These are phyloP conservation scores for Cystobasidium sp. DNA, from an alignment of 1,284 basidiomycete genomes.

Conservation along the genomic window DNA sequence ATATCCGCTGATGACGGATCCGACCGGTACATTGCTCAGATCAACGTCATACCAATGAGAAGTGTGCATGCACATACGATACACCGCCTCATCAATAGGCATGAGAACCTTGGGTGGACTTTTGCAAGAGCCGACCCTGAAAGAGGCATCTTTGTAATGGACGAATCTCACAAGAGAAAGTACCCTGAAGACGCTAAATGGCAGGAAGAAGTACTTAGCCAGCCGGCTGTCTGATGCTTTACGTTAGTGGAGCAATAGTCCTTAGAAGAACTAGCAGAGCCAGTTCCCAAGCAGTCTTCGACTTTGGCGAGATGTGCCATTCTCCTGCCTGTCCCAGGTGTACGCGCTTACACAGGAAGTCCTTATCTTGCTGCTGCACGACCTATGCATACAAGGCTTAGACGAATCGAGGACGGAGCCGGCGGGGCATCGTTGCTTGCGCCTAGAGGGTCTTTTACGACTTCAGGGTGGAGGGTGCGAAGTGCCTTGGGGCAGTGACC, in stretches of 20 bases:
- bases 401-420: too few species aligned
- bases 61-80: constrained; percentile 23
- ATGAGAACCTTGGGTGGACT: constrained; percentile 25
- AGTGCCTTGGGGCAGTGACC: too few species aligned
- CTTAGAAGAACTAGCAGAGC: background rate
- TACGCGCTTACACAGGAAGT: too few species aligned
- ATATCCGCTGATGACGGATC: constrained; percentile 59
- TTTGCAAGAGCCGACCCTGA: constrained; percentile 34
- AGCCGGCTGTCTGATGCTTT: background rate
- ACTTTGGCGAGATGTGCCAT: too few species aligned
- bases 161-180: constrained; percentile 10
- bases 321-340: too few species aligned
- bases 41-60: constrained; percentile 36
- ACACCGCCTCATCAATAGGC: constrained; percentile 22
- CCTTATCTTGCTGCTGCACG: too few species aligned
- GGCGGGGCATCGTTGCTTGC: too few species aligned
- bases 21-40: constrained; percentile 37
- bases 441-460: too few species aligned
- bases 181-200: constrained; percentile 41
- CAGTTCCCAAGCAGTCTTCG: too few species aligned
- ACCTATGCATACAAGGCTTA: too few species aligned
- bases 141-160: constrained; percentile 30
- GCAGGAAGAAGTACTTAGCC: constrained; percentile 19
- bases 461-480: too few species aligned
- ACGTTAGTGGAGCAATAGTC: background rate